These are phyloP conservation scores for Cryomyces minteri DNA, from an alignment of 495 filamentous ascomycete genomes.

Conservation along the genomic window DNA sequence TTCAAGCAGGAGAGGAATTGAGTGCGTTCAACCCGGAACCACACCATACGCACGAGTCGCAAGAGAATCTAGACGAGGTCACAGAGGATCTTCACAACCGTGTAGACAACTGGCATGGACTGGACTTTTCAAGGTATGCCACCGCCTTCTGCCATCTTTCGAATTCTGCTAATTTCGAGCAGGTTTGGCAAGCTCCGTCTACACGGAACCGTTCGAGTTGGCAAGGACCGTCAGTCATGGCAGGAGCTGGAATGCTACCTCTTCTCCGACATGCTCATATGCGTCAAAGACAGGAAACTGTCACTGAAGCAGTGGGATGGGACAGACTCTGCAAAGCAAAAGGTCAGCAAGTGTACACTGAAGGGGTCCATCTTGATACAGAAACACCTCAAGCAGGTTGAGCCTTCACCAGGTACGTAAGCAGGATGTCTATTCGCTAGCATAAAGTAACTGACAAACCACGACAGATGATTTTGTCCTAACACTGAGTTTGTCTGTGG, in stretches of 20 bases:
- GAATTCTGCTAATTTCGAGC: slow-evolving; percentile 1
- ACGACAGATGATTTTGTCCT: slow-evolving; percentile 59
- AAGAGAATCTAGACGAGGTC: slow-evolving; percentile 60
- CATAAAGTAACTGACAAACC: slow-evolving; percentile 2
- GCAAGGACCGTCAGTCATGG: slow-evolving; percentile 94
- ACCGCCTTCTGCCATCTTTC: not conserved
- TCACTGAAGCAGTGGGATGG: slow-evolving; percentile 41
- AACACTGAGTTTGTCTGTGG: slow-evolving; percentile 79
- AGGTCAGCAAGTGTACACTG: slow-evolving; percentile 64
- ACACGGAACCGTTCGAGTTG: slow-evolving; percentile 81
- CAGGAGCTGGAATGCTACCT: slow-evolving; percentile 96
- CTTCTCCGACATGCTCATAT: slow-evolving; percentile 98
- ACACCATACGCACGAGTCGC: slow-evolving; percentile 24
- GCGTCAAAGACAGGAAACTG: slow-evolving; percentile 89
- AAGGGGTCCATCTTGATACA: slow-evolving; percentile 98
- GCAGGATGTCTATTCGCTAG: not conserved
- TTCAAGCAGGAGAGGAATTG: slow-evolving; percentile 8
- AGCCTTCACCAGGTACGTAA: slow-evolving; percentile 35
- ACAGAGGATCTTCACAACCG: slow-evolving; percentile 70
- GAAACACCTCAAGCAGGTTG: slow-evolving; percentile 89
- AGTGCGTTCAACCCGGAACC: slow-evolving; percentile 7
- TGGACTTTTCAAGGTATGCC: slow-evolving; percentile 75
- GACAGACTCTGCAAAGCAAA: slow-evolving; percentile 20
- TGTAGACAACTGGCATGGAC: slow-evolving; percentile 96
- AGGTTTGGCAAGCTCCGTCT: slow-evolving; percentile 89